Base-by-base conservation (phyloP, 352 stramenopile genomes). In the Pythium brachiatum region DNA sequence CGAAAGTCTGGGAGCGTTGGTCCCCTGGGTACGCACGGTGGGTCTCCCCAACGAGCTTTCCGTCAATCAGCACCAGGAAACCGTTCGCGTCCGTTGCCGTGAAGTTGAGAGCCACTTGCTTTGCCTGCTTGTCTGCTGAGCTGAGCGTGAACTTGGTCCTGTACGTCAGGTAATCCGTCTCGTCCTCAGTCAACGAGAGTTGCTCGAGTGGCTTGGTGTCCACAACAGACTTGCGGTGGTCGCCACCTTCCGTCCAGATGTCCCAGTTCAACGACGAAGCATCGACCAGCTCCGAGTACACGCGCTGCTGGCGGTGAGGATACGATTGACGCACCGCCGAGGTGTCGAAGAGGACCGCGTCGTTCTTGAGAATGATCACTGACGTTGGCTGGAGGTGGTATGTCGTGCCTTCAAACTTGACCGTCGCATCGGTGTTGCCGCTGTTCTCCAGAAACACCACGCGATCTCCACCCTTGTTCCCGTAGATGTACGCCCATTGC, bases 161-260 rank as follows among this genome's bases (percentile, higher is more conserved):
- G 59, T 90, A 90, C 15, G 70, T 82, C 56, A 90, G 53, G 60
- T 88, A 88, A 53, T 90, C 81, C 2, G 81, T 77, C 62, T 66
- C 61, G 27, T 90, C 81, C 8, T 44, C 57, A 6, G 81, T 90
- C 51, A 90, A 62, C 13, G 51, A 67, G 26, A 90, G 66, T 38
- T 90, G 81, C 41, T 90, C 81, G 21, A 81, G 20, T 4, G 79
- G 79, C 13, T 55, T 67, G 7, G 75, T 65, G 18, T 67, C 68
- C 9, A 80, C 36, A 8, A 88, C 64, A 7, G 53, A 62, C 39
- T 76, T 83, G 20, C 75, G 74, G 13, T 63, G 64, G 1, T 72
- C 66, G 12, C 78, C 66, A 15, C 72, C 36, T 57, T 90, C 81
- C 16, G 61, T 84, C 81, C 81, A 90, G 7, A 65, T 75, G 32